Evolutionary conservation across 768 basidiomycete species (phyloP), one percentile per base, ranked within the genome.

Genomic region (Amanita fuliginea): DNA sequence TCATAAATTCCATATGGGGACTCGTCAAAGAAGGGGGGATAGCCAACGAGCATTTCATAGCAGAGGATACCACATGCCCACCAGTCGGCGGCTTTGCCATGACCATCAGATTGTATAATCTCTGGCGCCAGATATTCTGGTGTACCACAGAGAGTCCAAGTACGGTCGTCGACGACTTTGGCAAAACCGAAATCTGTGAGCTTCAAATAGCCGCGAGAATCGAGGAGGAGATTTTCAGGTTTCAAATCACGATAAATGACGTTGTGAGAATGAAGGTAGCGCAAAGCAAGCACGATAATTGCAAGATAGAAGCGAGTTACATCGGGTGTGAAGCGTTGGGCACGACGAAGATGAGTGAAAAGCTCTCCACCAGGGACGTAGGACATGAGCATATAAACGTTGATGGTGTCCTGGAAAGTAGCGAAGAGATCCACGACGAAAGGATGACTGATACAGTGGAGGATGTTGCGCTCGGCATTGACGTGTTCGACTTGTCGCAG

Each of bases 211-310:
- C 96, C 96, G 34, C 84, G 79, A 18, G 87, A 81, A 62, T 96
- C 96, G 47, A 99, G 73, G 34, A 99, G 78, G n/a, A 99, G 79
- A 60, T 99, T 99, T 66, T 99, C 96, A 13, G 96, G 96, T 66
- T 99, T 98, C 56, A 99, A 78, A 66, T 98, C 95, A 39, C 95
- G 90, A 67, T 98, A 98, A 59, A 98, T 91, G 66, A 99, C 95
- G 71, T 97, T 93, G 68, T 87, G 90, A 11, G 85, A 85, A 64
- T 98, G 96, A 4, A 98, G 74, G 57, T 95, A 94, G 69, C 88
- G 90, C 57, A 98, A 75, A 30, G 94, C 96, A 52, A 98, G 80
- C 59, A 96, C 81, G 63, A 97, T 95, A 53, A 88, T 93, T 28
- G 95, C 94, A 54, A 95, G 81, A 67, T 97, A 99, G 69, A 98